Conservation (phyloP, 2,329 filamentous ascomycete genomes). For the Microcera coccophila region DNA sequence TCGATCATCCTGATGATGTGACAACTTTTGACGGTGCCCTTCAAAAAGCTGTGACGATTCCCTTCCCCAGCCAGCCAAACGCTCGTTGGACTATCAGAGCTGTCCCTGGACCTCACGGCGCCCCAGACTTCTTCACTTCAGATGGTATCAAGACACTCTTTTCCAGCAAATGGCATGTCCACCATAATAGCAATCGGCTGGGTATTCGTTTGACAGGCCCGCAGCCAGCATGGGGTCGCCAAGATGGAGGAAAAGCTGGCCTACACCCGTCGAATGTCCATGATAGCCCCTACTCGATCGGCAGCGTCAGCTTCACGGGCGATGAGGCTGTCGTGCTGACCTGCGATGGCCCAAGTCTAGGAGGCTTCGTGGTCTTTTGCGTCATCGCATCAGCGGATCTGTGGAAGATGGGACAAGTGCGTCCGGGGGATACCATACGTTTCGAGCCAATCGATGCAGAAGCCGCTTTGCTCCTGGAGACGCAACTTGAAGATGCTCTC, state of each 20-base stretch:
- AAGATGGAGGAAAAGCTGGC: conserved; percentile 36
- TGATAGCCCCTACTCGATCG: conserved; percentile 38
- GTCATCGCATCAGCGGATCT: conserved; percentile 37
- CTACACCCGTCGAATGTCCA: conserved; percentile 42
- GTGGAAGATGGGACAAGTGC: conserved; percentile 41
- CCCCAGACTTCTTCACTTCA: conserved; percentile 36
- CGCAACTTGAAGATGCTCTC: conserved; percentile 20
- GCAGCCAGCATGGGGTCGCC: conserved; percentile 35
- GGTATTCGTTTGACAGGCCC: conserved; percentile 39
- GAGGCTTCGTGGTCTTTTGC: conserved; percentile 39
- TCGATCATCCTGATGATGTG: conserved; percentile 7
- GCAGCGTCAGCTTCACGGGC: conserved; percentile 41
- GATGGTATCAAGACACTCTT: conserved; percentile 32
- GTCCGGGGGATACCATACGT: conserved; percentile 36
- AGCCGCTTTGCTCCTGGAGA: conserved; percentile 23
- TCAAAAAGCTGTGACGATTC: conserved; percentile 3
- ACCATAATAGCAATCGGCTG: conserved; percentile 40
- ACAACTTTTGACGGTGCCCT: rapidly evolving
- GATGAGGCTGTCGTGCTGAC: conserved; percentile 39
- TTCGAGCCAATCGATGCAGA: conserved; percentile 29
- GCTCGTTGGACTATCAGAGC: conserved; percentile 31
- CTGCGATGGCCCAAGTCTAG: conserved; percentile 39
- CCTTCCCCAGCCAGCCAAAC: conserved; percentile 24
- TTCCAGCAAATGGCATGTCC: conserved; percentile 34
- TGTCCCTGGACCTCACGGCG: conserved; percentile 38